Percentiles rank a stretch among this genome's conserved stretches.
phyloP scores from a whole-genome alignment of 345 rosid genomes.

The Linum lewisii region DNA sequence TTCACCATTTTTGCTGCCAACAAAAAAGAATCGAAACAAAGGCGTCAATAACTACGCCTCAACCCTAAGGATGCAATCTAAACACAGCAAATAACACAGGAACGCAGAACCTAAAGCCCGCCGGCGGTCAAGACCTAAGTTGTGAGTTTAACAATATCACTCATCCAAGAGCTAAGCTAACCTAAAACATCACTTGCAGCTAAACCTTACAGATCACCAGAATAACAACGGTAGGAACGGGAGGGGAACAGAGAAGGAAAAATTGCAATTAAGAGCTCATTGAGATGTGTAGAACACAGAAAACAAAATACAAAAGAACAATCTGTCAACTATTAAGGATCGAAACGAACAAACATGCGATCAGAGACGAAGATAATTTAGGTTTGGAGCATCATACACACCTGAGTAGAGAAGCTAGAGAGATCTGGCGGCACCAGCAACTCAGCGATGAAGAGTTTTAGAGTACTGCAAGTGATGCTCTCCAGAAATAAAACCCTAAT shows the following conservation, averaged over 20 bases:
- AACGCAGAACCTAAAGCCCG: too few species aligned
- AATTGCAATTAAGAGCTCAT: too few species aligned
- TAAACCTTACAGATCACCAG: too few species aligned
- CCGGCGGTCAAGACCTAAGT: too few species aligned
- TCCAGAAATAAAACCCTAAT: background rate
- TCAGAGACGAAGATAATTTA: background rate
- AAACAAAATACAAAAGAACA: background rate
- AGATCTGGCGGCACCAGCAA: background rate
- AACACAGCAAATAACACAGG: too few species aligned
- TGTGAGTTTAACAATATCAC: too few species aligned
- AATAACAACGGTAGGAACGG: background rate
- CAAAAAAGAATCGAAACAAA: background rate
- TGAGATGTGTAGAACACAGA: background rate
- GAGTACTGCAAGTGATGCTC: background rate
- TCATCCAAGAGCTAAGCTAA: too few species aligned
- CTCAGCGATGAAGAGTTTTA: background rate
- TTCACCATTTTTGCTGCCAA: constrained; percentile 21
- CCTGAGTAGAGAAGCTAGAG: background rate
- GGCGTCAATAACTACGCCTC: background rate
- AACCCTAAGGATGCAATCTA: background rate
- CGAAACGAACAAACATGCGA: background rate
- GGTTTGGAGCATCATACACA: background rate
- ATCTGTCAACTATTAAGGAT: background rate
- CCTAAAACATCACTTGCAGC: too few species aligned
- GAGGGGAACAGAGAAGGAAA: background rate